Conservation (phyloP, 495 filamentous ascomycete species). For the Staphylotrichum longicolle region DNA sequence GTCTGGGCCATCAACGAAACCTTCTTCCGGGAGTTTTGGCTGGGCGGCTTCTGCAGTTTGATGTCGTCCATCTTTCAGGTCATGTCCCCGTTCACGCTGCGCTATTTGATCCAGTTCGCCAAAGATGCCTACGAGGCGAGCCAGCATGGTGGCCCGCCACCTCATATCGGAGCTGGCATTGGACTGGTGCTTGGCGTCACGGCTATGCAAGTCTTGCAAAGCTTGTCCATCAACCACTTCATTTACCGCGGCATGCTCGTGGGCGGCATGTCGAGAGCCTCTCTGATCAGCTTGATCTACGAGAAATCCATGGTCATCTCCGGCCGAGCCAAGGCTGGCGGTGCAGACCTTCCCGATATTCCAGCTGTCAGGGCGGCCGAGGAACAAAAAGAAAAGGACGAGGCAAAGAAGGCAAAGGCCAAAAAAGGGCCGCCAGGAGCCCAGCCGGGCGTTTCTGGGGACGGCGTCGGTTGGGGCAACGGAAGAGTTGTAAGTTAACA, state of each 20-base stretch:
- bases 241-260: conserved; percentile 79
- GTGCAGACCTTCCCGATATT: conserved; percentile 38
- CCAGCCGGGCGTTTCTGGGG: conserved; percentile 53
- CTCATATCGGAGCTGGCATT: conserved; percentile 63
- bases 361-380: conserved; percentile 39
- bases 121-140: conserved; percentile 67
- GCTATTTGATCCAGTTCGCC: conserved; percentile 79
- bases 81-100: conserved; percentile 68
- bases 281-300: conserved; percentile 72
- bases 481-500: conserved; percentile 60
- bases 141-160: conserved; percentile 49
- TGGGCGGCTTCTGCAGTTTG: conserved; percentile 77
- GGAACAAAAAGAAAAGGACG: conserved; percentile 31
- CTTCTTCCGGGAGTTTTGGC: conserved; percentile 79
- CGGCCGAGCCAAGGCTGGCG: conserved; percentile 70
- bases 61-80: conserved; percentile 66
- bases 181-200: conserved; percentile 75
- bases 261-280: conserved; percentile 71
- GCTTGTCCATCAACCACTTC: conserved; percentile 73
- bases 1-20: conserved; percentile 82
- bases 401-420: conserved; percentile 22
- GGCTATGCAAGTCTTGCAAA: conserved; percentile 70
- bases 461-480: conserved; percentile 84
- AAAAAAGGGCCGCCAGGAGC: conserved; percentile 32
- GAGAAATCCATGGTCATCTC: conserved; percentile 82